Evolutionary conservation across 2,329 filamentous ascomycete species (phyloP).

Genomic region (Knoxdaviesia proteae): DNA sequence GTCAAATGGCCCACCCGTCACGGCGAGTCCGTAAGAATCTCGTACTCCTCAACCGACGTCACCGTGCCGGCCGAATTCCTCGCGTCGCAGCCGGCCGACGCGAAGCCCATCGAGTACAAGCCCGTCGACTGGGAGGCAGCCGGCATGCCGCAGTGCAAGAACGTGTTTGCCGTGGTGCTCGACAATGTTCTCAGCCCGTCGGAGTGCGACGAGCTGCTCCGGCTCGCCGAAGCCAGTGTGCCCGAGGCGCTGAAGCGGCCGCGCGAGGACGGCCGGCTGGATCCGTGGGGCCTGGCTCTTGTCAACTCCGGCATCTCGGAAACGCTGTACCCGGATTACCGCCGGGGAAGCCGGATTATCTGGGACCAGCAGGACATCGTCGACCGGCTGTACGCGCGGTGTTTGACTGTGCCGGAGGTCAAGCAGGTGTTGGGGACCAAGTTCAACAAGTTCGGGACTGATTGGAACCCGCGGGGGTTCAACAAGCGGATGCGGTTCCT

Average conservation of each 20-base stretch:
- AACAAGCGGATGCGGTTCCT: constrained; percentile 62
- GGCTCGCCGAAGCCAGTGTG: constrained; percentile 28
- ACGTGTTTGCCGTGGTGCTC: constrained; percentile 33
- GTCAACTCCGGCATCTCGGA: constrained; percentile 48
- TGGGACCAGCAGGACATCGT: constrained; percentile 46
- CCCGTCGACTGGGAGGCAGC: constrained; percentile 28
- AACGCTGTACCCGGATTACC: constrained; percentile 27
- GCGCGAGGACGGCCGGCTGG: constrained; percentile 2
- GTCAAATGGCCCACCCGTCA: not conserved
- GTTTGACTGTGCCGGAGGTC: constrained; percentile 21
- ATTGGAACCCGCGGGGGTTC: constrained; percentile 27
- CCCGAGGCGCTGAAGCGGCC: constrained; percentile 1
- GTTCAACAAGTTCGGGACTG: constrained; percentile 5
- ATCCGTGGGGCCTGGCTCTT: constrained; percentile 45
- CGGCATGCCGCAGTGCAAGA: constrained; percentile 27
- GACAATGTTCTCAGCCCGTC: constrained; percentile 30
- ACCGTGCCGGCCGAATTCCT: constrained; percentile 24
- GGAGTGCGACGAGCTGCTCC: constrained; percentile 38
- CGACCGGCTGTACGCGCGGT: constrained; percentile 40
- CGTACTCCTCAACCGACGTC: constrained; percentile 14
- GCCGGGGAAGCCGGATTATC: constrained; percentile 59
- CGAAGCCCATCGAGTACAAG: constrained; percentile 17
- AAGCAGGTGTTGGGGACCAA: constrained; percentile 16
- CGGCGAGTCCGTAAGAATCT: not conserved
- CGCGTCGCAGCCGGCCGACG: constrained; percentile 12